A percentile compares a stretch with the other conserved stretches of the same genome.
phyloP scores from a whole-genome alignment of 2,329 filamentous ascomycete species.

The Plectosphaerella plurivora region DNA sequence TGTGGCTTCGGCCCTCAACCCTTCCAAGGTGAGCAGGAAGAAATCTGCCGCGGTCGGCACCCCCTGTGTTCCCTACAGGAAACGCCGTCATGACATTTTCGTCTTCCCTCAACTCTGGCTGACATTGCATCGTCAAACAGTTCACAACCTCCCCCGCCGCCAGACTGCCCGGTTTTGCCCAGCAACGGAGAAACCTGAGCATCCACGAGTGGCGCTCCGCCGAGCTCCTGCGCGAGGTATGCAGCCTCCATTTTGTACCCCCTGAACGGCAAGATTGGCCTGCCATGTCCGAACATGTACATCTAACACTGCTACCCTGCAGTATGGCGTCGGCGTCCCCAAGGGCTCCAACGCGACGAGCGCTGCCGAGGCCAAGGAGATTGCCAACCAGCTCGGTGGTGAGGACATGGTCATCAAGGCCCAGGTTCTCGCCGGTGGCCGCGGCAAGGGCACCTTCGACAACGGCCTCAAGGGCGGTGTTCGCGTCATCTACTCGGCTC shows the following conservation, averaged over 20 bases:
- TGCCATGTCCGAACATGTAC: background rate
- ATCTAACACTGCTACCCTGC: conserved; percentile 18
- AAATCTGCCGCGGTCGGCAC: background rate
- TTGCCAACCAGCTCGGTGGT: conserved; percentile 85
- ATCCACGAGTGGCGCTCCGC: conserved; percentile 99
- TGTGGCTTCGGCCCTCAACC: conserved; percentile 73
- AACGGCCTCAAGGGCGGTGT: conserved; percentile 99
- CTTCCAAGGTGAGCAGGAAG: conserved; percentile 61
- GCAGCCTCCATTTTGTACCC: background rate
- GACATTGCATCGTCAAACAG: conserved; percentile 15
- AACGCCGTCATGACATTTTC: background rate
- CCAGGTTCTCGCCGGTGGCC: conserved; percentile 94
- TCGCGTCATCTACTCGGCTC: conserved; percentile 96
- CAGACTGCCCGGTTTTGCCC: conserved; percentile 59
- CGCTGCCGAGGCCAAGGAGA: conserved; percentile 81
- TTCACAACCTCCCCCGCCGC: conserved; percentile 40
- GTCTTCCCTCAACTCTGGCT: conserved; percentile 11
- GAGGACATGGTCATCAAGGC: conserved; percentile 99
- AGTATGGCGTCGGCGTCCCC: conserved; percentile 95
- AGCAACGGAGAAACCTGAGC: conserved; percentile 82
- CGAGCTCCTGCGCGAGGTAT: conserved; percentile 75
- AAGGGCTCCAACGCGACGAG: conserved; percentile 81
- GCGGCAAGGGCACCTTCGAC: conserved; percentile 96
- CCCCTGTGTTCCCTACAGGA: background rate
- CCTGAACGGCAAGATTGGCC: background rate